Evolutionary conservation across 352 stramenopile species (phyloP), one percentile per base, ranked within the genome.

Genomic region (Plasmopara halstedii): DNA sequence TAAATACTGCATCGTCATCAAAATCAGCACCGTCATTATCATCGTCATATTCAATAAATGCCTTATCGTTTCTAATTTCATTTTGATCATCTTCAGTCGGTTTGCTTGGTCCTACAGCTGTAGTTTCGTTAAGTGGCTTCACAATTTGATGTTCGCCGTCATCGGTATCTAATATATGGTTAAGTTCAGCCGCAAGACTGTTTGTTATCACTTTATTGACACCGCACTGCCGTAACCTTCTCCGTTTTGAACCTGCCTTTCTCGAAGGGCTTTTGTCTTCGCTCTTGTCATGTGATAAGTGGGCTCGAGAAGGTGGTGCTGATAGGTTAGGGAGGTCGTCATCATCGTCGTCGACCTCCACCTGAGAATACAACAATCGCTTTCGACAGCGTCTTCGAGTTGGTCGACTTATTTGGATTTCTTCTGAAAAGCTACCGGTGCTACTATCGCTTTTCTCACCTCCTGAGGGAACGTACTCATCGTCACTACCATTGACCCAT

Each of bases 351-450:
- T 83, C 70, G 21, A 75, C 63, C 3, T 60, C 42, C 22, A 75
- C 54, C 47, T 80, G 71, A 1, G 63, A 78, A 43, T 71, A 69
- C 49, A 66, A 53, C 37, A 83, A 56, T 29, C 71, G 59, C 32
- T 74, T 83, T 21, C 71, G 63, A 40, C 20, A 49, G 27, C 43
- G 67, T 47, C 46, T 65, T 25, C 31, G 50, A 14, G 32, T 42
- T 32, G 8, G 31, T 22, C 6, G 32, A 8, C 32, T 43, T 14
- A 14, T 23, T 21, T 49, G 18, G n/a, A 50, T 62, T 9, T 53
- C 51, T 4, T 52, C 35, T 20, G 18, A 25, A 9, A 60, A 39
- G 33, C 43, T 55, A 25, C 35, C 35, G 23, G 5, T 46, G 46
- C 34, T 60, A 29, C 18, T 4, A 6, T 57, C 37, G 21, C 46